These are phyloP conservation scores for Gossypium stocksii DNA, from an alignment of 345 rosid genomes.

Conservation along the genomic window DNA sequence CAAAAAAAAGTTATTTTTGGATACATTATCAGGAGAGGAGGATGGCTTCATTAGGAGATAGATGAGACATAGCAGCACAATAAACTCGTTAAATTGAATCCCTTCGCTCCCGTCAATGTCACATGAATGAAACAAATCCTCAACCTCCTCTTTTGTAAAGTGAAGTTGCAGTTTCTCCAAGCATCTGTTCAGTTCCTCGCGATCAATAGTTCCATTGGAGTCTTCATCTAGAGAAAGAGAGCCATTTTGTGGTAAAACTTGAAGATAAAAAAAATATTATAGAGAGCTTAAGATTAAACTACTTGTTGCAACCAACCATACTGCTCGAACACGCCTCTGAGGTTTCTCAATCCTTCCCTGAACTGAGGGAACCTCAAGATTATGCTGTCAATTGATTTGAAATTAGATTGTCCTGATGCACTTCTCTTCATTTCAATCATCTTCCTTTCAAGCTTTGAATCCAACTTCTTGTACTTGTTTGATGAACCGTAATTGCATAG, in stretches of 20 bases:
- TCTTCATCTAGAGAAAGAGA: slow-evolving; percentile 47
- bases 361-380: slow-evolving; percentile 69
- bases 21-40: slow-evolving; percentile 33
- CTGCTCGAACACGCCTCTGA: slow-evolving; percentile 56
- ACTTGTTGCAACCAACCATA: slow-evolving; percentile 41
- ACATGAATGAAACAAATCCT: slow-evolving; percentile 69
- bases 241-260: not conserved
- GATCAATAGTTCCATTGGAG: slow-evolving; percentile 61
- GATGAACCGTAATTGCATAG: slow-evolving; percentile 44
- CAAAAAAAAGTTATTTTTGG: slow-evolving; percentile 9
- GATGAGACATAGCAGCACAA: slow-evolving; percentile 72
- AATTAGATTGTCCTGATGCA: slow-evolving; percentile 32
- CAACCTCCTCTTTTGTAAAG: slow-evolving; percentile 57
- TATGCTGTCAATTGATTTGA: slow-evolving; percentile 65
- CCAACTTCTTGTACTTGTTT: slow-evolving; percentile 57
- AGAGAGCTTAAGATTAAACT: slow-evolving; percentile 7
- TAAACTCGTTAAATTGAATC: slow-evolving; percentile 79
- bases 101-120: slow-evolving; percentile 75
- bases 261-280: not conserved
- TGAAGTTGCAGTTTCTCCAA: slow-evolving; percentile 50
- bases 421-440: slow-evolving; percentile 57
- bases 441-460: slow-evolving; percentile 61
- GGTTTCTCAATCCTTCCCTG: slow-evolving; percentile 56
- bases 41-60: slow-evolving; percentile 62
- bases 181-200: slow-evolving; percentile 62